Evolutionary conservation across 768 basidiomycete species (phyloP), one percentile per base, ranked within the genome.

Genomic region (Termitomyces sp.): DNA sequence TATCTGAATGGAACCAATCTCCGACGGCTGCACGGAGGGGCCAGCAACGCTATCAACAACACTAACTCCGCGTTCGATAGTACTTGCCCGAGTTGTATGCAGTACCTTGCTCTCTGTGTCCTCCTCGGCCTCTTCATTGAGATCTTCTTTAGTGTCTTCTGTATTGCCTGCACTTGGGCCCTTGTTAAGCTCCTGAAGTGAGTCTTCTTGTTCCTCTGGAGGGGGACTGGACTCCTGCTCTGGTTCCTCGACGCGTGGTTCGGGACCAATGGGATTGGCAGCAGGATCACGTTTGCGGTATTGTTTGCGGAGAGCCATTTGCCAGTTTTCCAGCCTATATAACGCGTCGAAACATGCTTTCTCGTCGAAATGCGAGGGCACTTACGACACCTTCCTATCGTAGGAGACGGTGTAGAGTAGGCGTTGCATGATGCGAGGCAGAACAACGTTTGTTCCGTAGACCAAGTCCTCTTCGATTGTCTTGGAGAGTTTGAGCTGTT

Each of bases 381-480:
- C 59, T 55, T 50, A 56, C 54, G 54, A 56, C 54, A 71, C 88
- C 73, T 90, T 91, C 56, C 89, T 77, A 74, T 94, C 91, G 64
- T 88, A 87, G 13, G 89, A 86, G 56, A 92, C 77, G 18, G 83
- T 81, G 63, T 82, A 82, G 56, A 94, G 78, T 50, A 94, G 70
- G 48, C 87, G 78, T 52, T 84, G 81, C 83, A 92, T 89, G 55
- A 92, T 70, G 49, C 87, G 86, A 31, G 89, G 81, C 39, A 91
- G 68, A 54, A 86, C 82, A 38, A 76, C 67, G 63, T 75, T 78
- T 13, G 83, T 81, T 39, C 82, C 83, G 61, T 78, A 71, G 25
- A 79, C 75, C 33, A 94, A 75, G 72, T 94, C 91, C 57, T 82
- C 79, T 68, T 94, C 91, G 60, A 94, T 78, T 63, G 88, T 86